Evolutionary conservation across 2,329 filamentous ascomycete species (phyloP).

Genomic region (Colletotrichum musicola): DNA sequence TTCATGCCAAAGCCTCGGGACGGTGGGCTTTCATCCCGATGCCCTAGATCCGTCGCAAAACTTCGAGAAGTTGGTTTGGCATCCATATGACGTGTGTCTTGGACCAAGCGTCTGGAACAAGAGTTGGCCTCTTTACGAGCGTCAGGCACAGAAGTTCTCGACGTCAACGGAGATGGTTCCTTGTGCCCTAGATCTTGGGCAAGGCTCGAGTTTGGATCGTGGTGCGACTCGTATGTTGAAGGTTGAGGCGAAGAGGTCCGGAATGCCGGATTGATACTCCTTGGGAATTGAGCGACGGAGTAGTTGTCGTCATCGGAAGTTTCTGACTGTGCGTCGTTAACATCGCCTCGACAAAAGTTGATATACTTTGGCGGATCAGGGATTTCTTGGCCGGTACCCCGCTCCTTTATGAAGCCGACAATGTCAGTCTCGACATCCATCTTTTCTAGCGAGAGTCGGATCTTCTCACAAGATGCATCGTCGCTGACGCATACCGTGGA

Average conservation of each 20-base stretch:
- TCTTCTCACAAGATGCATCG: conserved; percentile 96
- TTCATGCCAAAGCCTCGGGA: neutral
- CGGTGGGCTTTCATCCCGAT: neutral
- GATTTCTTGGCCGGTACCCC: conserved; percentile 95
- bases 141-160: conserved; percentile 5
- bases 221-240: conserved; percentile 91
- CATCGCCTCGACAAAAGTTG: conserved; percentile 95
- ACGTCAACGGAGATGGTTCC: conserved; percentile 4
- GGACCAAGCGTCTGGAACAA: conserved; percentile 14
- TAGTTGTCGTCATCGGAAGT: conserved; percentile 89
- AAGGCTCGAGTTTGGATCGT: conserved; percentile 83
- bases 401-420: conserved; percentile 85
- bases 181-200: conserved; percentile 72
- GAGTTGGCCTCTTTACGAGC: conserved; percentile 22
- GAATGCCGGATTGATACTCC: conserved; percentile 95
- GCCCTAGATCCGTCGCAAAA: neutral
- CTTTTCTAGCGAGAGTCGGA: conserved; percentile 90
- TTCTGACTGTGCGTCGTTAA: conserved; percentile 84
- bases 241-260: conserved; percentile 96
- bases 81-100: conserved; percentile 7
- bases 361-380: conserved; percentile 98
- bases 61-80: neutral
- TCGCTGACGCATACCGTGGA: conserved; percentile 98
- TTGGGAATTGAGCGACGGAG: conserved; percentile 94
- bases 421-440: conserved; percentile 99